Evolutionary conservation across 805 yeast genomes (phyloP).

Genomic region (Kluyveromyces dobzhanskii): DNA sequence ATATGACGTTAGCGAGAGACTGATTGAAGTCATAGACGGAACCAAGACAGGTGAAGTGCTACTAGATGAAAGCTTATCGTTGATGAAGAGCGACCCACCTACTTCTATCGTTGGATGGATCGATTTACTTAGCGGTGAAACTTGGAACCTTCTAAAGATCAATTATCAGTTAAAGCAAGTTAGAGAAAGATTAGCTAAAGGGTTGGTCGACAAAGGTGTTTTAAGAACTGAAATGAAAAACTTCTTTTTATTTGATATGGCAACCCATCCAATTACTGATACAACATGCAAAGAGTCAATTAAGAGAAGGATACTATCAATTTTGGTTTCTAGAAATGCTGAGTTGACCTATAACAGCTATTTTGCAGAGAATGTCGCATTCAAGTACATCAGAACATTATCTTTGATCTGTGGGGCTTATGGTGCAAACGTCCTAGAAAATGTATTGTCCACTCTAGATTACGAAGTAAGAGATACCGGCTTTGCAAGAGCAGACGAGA

Average conservation of each 20-base stretch:
- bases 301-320: conserved; percentile 57
- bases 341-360: conserved; percentile 48
- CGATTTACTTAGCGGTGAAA: conserved; percentile 87
- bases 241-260: conserved; percentile 94
- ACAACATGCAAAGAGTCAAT: conserved; percentile 75
- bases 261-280: conserved; percentile 95
- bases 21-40: conserved; percentile 79
- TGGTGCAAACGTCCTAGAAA: conserved; percentile 95
- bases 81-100: conserved; percentile 80
- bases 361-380: conserved; percentile 62
- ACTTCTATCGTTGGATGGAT: conserved; percentile 85
- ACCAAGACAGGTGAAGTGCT: conserved; percentile 90
- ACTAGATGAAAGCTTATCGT: conserved; percentile 83
- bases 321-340: conserved; percentile 67
- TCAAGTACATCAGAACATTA: conserved; percentile 66
- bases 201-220: conserved; percentile 93
- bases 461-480: conserved; percentile 91
- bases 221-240: conserved; percentile 93
- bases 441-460: conserved; percentile 64
- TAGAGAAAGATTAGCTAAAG: conserved; percentile 92
- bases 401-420: conserved; percentile 81
- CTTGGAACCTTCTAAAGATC: conserved; percentile 94
- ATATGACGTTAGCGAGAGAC: conserved; percentile 78
- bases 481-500: conserved; percentile 87
- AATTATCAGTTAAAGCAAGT: conserved; percentile 95